Conservation (phyloP, 1,284 basidiomycete genomes). For the Tranzscheliella williamsii region DNA sequence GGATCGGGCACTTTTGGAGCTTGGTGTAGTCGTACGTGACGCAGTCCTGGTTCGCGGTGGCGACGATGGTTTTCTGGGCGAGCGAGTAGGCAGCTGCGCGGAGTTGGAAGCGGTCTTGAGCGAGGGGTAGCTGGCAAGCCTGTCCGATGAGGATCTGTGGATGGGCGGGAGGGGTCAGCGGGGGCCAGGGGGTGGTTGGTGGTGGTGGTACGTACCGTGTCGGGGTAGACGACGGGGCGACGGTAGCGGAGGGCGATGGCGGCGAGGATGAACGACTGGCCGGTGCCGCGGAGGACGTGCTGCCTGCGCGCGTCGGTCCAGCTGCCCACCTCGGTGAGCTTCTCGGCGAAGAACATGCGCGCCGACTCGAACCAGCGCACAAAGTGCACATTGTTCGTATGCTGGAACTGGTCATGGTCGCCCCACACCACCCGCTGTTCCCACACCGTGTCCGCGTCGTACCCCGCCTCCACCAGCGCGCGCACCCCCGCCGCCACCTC, state of each 20-base stretch:
- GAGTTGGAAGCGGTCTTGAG: constrained; percentile 36
- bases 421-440: constrained; percentile 47
- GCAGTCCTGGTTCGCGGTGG: constrained; percentile 37
- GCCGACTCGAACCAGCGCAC: constrained; percentile 50
- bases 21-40: constrained; percentile 49
- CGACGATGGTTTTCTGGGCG: constrained; percentile 38
- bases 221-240: constrained; percentile 44
- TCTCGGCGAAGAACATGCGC: constrained; percentile 40
- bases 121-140: constrained; percentile 34
- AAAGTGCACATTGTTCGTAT: constrained; percentile 56
- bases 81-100: constrained; percentile 36
- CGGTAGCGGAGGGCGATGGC: constrained; percentile 49
- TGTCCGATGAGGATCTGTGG: constrained; percentile 37
- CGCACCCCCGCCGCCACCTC: constrained; percentile 8
- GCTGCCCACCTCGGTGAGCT: background rate
- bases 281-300: constrained; percentile 36
- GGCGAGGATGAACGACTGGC: constrained; percentile 46
- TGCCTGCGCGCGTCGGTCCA: constrained; percentile 12
- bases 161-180: background rate
- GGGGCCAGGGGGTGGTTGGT: background rate
- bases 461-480: constrained; percentile 3
- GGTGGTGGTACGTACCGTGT: constrained; percentile 22
- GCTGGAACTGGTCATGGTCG: constrained; percentile 48
- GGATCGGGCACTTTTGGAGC: constrained; percentile 44
- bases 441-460: constrained; percentile 14